Base-by-base conservation (phyloP, 2,329 filamentous ascomycete genomes). In the Waltergamsia citrina region DNA sequence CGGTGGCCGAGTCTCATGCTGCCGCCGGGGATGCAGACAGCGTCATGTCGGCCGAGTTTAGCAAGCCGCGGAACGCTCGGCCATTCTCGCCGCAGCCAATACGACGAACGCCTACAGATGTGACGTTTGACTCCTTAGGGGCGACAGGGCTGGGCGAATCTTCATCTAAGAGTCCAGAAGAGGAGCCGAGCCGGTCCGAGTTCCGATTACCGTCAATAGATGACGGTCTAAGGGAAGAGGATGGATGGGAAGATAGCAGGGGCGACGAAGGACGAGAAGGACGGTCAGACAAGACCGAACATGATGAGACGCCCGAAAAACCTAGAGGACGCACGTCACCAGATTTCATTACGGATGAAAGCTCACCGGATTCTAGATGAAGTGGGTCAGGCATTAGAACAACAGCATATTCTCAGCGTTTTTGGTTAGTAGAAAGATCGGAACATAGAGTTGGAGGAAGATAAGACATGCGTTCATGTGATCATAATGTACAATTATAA, bases 61-160 rank as follows among this genome's bases (percentile, higher is more conserved):
- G 71, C 50, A 60, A 65, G 32, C 61, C 69, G 11, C 57, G 74
- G 12, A 69, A 66, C 12, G 65, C 69, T 14, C 52, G 75, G 21
- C 74, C 74, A 0, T 80, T 80, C 44, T 76, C 71, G 12, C 76
- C 76, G 3, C 70, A 73, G 45, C 74, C 59, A 17, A 63, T 63
- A 28, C 52, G 61, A 8, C 51, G 60, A 2, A 44, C 54, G 9
- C 56, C 59, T 14, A 60, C 59, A 17, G 61, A 60, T 23, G 59
- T 64, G 22, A 59, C 59, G 20, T 54, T 50, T 34, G 60, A 63
- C 30, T 60, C 57, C 4, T 37, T 63, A 7, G 50, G 50, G 7
- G 55, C 49, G 2, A 41, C 47, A 18, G 38, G 37, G 4, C 17
- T 27, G 24, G 15, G 16, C 9, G 5, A 20, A 15, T 26, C 16